Base-by-base conservation (phyloP, 2,329 filamentous ascomycete species). In the Fusarium penzigii region DNA sequence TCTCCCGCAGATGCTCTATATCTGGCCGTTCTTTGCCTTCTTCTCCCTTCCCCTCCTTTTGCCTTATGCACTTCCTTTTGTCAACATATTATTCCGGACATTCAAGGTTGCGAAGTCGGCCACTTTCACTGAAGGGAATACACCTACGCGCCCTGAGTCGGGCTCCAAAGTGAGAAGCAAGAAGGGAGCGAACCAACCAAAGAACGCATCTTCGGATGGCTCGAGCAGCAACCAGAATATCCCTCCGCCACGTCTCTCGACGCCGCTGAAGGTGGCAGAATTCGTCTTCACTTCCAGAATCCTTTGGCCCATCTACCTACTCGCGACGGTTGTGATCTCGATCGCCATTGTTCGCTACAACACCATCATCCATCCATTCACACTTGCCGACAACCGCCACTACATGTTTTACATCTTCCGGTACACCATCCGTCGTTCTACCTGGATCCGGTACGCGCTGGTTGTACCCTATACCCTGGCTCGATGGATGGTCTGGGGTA, bases 381-480 rank as follows among this genome's bases (percentile, higher is more conserved):
- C 92, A 0, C 81, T 97, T 1, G 94, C 94, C 34, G 94, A 99
- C 71, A 99, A 99, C 71, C 81, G 94, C 3, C 94, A 99, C 70
- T 99, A 96, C 75, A 88, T 96, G 70, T 99, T 99, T 72, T 99
- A 99, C 74, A 78, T 96, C 54, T 99, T 99, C 77, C 86, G 92
- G 2, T 85, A 92, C 65, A 86, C 88, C 6, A 86, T 97, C 38
- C 81, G 88, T 3, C 80, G 79, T 6, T 82, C 89, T 40, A 75
- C 78, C 2, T 72, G 76, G 16, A 72, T 90, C 46, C 86, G 86
- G 36, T 92, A 91, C 62, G 71, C 80, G 1, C 85, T 89, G 2
- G 81, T 87, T 0, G 78, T 86, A 0, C 74, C 87, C 1, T 97
- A 99, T 70, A 80, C 88, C 3, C 11, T 84, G 14, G 87, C 84